These are phyloP conservation scores for Aureobasidium melanogenum DNA, from an alignment of 2,329 filamentous ascomycete species.

Conservation along the genomic window DNA sequence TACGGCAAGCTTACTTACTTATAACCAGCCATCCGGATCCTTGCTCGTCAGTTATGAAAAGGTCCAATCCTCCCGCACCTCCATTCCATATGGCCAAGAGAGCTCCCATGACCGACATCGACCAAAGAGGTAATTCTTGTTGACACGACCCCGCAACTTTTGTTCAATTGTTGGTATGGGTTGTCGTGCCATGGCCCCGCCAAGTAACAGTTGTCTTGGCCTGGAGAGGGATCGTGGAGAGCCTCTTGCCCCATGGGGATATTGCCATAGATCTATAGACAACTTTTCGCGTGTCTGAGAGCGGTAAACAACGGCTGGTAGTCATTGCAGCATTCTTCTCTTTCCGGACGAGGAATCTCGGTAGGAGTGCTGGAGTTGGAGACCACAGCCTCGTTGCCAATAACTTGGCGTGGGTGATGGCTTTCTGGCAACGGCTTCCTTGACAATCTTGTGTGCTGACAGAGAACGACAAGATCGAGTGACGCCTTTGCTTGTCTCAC, in stretches of 20 bases:
- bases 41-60: background rate
- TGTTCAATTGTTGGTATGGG: background rate
- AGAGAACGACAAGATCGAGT: background rate
- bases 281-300: too few species aligned
- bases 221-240: background rate
- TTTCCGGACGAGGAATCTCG: background rate
- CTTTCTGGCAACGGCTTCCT: background rate
- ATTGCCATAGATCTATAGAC: background rate
- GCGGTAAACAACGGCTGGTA: background rate
- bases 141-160: background rate
- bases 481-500: background rate
- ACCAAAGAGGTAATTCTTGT: background rate
- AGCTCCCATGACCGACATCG: background rate
- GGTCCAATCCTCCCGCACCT: background rate
- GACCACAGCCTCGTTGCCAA: background rate
- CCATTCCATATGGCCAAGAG: background rate
- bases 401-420: background rate
- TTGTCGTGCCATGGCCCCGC: background rate
- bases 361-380: background rate
- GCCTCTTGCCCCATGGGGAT: background rate
- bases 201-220: background rate
- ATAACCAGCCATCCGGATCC: background rate
- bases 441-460: background rate
- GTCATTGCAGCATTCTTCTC: background rate
- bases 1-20: background rate